Conservation (phyloP, 208 protist genomes). For the Angomonas ambiguus region DNA sequence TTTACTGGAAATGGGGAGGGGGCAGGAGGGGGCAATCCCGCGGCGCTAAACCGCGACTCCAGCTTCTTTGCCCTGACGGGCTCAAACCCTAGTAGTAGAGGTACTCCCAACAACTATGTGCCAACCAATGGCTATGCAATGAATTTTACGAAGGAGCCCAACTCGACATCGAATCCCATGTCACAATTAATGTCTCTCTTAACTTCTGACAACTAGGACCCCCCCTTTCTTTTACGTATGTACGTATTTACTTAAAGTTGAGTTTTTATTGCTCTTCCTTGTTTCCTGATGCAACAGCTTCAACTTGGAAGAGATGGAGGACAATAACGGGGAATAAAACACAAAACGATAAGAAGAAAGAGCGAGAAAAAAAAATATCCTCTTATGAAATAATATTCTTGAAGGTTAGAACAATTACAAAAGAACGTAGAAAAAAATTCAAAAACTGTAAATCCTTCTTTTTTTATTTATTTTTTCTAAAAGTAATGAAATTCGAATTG, state of each 20-base stretch:
- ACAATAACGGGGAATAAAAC: neutral
- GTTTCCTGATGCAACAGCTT: too few species aligned
- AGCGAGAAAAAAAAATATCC: neutral
- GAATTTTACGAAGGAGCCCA: neutral
- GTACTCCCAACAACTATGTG: too few species aligned
- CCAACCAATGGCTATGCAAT: too few species aligned
- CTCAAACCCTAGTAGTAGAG: neutral
- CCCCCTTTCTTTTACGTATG: neutral
- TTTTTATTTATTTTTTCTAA: too few species aligned
- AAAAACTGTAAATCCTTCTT: too few species aligned
- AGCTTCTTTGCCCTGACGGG: neutral
- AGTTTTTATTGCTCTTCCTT: too few species aligned
- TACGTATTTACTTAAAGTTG: too few species aligned
- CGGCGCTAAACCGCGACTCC: neutral
- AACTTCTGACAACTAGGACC: slow-evolving; percentile 18
- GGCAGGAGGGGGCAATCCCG: neutral
- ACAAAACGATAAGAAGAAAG: slow-evolving; percentile 2
- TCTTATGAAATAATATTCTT: neutral
- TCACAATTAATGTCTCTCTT: slow-evolving; percentile 37
- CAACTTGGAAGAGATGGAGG: too few species aligned
- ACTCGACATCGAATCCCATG: slow-evolving; percentile 7
- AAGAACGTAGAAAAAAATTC: slow-evolving; percentile 1
- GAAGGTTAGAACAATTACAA: slow-evolving; percentile 1
- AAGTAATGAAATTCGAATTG: too few species aligned
- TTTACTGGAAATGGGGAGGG: neutral